Percentiles rank a stretch among this genome's conserved stretches.
These are phyloP conservation scores for Fistulifera pelliculosa DNA, from an alignment of 108 stramenopile genomes.

Conservation along the genomic window DNA sequence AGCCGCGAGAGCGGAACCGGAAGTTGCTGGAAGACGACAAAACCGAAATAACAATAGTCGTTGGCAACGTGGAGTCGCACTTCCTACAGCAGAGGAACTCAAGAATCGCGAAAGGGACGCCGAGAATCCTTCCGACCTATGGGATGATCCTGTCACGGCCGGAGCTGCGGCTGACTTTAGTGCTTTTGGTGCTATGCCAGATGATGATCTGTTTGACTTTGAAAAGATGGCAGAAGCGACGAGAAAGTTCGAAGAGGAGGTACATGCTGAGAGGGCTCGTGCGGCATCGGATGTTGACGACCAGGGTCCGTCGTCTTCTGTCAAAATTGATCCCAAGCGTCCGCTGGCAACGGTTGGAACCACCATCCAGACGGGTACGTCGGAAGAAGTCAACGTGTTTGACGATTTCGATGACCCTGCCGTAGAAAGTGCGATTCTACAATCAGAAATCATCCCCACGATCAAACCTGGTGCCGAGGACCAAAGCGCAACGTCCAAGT, in stretches of 20 bases:
- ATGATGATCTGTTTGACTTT: constrained; percentile 66
- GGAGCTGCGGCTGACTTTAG: constrained; percentile 75
- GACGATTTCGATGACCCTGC: constrained; percentile 70
- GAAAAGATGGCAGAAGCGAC: constrained; percentile 71
- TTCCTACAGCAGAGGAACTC: constrained; percentile 7
- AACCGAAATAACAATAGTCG: constrained; percentile 4
- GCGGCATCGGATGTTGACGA: background rate
- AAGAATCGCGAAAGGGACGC: constrained; percentile 31
- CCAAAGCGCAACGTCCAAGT: constrained; percentile 53
- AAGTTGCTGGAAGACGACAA: constrained; percentile 36
- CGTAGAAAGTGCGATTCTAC: background rate
- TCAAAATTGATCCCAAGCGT: constrained; percentile 49
- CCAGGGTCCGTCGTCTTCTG: constrained; percentile 3
- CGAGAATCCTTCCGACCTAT: constrained; percentile 69
- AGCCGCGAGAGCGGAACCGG: constrained; percentile 3
- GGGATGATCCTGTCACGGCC: constrained; percentile 71
- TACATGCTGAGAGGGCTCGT: constrained; percentile 31
- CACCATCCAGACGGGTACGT: constrained; percentile 69
- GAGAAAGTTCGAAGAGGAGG: constrained; percentile 51
- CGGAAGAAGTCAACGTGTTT: constrained; percentile 79
- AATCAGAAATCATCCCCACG: constrained; percentile 17
- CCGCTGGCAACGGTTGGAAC: constrained; percentile 74
- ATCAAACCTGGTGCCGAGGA: constrained; percentile 51
- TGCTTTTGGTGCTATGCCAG: constrained; percentile 67
- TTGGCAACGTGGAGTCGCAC: constrained; percentile 7